Base-by-base conservation (phyloP, 2,329 filamentous ascomycete species). In the Geoglossum cookeanum region DNA sequence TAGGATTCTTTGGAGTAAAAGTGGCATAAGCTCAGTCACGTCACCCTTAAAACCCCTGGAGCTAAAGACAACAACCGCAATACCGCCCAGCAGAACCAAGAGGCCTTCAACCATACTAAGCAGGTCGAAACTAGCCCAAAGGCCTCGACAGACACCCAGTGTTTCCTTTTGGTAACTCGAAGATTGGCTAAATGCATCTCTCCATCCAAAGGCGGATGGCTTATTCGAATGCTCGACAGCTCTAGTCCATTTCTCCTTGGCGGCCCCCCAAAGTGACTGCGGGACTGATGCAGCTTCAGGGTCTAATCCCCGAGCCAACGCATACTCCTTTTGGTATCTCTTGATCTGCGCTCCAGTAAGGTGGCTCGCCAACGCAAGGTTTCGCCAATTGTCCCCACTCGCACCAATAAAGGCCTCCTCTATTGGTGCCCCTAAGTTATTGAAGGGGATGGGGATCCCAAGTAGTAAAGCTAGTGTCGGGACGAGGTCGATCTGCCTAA, bases 81-180 rank as follows among this genome's bases (percentile, higher is more conserved):
- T 76, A 2, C 85, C 82, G 29, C 79, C 71, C 2, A 79, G 75
- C 60, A 94, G 78, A 56, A 94, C 78, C 0, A 69, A 67, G 42
- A 97, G 81, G 52, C 92, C 92, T 61, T 85, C 75, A 13, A 84
- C 65, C 89, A 98, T 98, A 67, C 84, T 86, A 1, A 80, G 76
- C 22, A 95, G 75, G 67, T 98, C 88, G 63, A 98, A 98, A 39
- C 86, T 81, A 27, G 92, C 89, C 92, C 92, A 98, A 15, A 97
- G 73, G 44, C 77, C 78, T 66, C 89, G 86, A 72, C 87, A 97
- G 11, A 91, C 77, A 32, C 75, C 75, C 49, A 98, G 74, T 0
- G 85, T 95, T 65, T 87, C 80, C 33, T 75, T 74, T 67, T 96
- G 89, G 66, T 94, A 97, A 9, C 75, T 74, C 15, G 76, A 72